Conservation (phyloP, 495 filamentous ascomycete genomes). For the Tuber magnatum region DNA sequence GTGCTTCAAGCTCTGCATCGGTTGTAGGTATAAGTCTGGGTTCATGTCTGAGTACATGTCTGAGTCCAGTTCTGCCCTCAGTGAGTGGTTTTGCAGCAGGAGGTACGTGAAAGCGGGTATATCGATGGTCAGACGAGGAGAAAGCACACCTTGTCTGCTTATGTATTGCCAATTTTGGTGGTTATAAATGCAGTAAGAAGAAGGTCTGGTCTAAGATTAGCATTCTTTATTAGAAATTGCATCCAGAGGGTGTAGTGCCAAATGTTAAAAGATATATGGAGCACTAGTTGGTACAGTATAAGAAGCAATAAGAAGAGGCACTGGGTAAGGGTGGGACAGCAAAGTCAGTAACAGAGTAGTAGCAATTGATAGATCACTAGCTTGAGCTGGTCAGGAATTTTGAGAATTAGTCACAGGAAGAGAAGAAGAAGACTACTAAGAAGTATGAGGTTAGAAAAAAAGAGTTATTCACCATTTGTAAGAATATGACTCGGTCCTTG, state of each 20-base stretch:
- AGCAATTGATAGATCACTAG: neutral
- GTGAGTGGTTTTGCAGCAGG: too few species aligned
- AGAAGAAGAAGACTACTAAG: fast-evolving
- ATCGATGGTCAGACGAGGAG: neutral
- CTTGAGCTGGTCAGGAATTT: neutral
- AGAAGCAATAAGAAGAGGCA: neutral
- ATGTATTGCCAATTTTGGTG: neutral
- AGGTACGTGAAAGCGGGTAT: too few species aligned
- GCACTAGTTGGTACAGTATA: neutral
- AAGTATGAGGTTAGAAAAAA: neutral
- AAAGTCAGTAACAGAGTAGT: neutral
- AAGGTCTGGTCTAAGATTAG: neutral
- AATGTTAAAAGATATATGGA: neutral
- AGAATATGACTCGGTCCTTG: neutral
- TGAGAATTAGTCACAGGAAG: neutral
- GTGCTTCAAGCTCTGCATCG: too few species aligned
- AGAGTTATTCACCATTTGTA: neutral
- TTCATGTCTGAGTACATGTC: too few species aligned
- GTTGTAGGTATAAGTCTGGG: too few species aligned
- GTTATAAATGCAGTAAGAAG: neutral
- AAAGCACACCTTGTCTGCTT: neutral
- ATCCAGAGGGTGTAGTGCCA: too few species aligned
- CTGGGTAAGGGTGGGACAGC: neutral
- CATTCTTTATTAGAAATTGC: neutral
- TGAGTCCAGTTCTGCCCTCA: too few species aligned